These are phyloP conservation scores for Penicillium capsulatum DNA, from an alignment of 2,329 filamentous ascomycete species.

Conservation along the genomic window DNA sequence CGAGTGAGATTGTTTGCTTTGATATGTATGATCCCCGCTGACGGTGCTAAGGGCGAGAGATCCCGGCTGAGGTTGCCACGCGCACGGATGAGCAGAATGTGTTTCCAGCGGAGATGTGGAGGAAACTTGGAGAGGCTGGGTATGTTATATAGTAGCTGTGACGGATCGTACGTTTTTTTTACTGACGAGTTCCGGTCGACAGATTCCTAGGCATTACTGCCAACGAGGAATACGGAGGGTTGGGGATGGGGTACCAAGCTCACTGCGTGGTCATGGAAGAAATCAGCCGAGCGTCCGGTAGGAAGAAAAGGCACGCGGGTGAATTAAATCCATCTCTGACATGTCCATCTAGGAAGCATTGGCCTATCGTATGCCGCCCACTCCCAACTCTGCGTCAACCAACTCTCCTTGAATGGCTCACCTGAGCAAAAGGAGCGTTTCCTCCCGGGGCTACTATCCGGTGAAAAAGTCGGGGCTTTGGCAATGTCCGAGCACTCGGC, in stretches of 20 bases:
- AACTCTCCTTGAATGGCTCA: conserved; percentile 84
- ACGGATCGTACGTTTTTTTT: background rate
- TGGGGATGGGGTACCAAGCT: conserved; percentile 92
- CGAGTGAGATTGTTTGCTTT: conserved; percentile 44
- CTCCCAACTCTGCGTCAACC: conserved; percentile 93
- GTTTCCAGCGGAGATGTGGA: conserved; percentile 90
- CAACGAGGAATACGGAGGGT: conserved; percentile 83
- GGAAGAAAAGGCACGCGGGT: conserved; percentile 13
- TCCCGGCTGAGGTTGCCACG: conserved; percentile 75
- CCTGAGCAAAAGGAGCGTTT: conserved; percentile 73
- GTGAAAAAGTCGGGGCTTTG: conserved; percentile 76
- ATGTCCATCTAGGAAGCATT: conserved; percentile 34
- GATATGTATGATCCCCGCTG: background rate
- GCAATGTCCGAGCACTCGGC: conserved; percentile 94
- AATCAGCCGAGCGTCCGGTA: conserved; percentile 76
- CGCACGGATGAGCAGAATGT: conserved; percentile 79
- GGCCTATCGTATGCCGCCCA: conserved; percentile 93
- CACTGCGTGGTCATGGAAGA: conserved; percentile 96
- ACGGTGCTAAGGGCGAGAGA: conserved; percentile 62
- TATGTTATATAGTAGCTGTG: conserved; percentile 20
- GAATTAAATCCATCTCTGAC: background rate
- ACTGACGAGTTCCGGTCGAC: conserved; percentile 4
- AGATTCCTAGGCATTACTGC: conserved; percentile 87
- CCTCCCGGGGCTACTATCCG: conserved; percentile 75
- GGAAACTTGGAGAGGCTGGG: conserved; percentile 83